A percentile compares a stretch with the other conserved stretches of the same genome.
phyloP scores from a whole-genome alignment of 345 rosid genomes.

The Hibiscus trionum region DNA sequence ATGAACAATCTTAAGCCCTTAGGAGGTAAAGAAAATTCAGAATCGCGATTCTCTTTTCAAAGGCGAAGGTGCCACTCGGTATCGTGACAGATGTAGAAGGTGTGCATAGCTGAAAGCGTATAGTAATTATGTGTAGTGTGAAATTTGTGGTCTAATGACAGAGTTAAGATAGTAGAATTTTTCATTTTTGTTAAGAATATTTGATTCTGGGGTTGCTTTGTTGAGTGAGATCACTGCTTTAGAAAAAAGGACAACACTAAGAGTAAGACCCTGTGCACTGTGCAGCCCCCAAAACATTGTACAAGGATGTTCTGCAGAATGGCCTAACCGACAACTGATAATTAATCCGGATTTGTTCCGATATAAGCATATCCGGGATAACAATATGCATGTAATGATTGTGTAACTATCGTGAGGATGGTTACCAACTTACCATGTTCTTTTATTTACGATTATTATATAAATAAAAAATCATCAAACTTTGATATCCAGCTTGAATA shows the following conservation, averaged over 20 bases:
- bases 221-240: no score
- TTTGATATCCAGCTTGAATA: no score
- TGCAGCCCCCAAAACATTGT: neutral
- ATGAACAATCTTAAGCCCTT: slow-evolving; percentile 49
- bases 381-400: no score
- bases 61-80: slow-evolving; percentile 75
- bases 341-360: no score
- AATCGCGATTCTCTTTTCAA: slow-evolving; percentile 61
- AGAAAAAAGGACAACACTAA: neutral
- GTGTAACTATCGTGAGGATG: no score
- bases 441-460: no score
- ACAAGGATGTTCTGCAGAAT: slow-evolving; percentile 3
- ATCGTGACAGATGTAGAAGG: slow-evolving; percentile 36
- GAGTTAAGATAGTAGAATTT: slow-evolving; percentile 4
- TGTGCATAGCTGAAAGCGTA: slow-evolving; percentile 26
- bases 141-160: slow-evolving; percentile 11
- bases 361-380: no score
- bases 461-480: no score
- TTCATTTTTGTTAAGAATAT: neutral
- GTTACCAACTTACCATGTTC: no score
- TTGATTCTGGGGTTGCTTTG: slow-evolving; percentile 3
- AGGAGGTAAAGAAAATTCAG: slow-evolving; percentile 44
- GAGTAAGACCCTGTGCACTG: neutral
- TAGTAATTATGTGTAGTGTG: slow-evolving; percentile 22
- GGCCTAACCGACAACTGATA: neutral